Conservation (phyloP, 805 yeast species). For the Cyberlindnera subsufficiens region DNA sequence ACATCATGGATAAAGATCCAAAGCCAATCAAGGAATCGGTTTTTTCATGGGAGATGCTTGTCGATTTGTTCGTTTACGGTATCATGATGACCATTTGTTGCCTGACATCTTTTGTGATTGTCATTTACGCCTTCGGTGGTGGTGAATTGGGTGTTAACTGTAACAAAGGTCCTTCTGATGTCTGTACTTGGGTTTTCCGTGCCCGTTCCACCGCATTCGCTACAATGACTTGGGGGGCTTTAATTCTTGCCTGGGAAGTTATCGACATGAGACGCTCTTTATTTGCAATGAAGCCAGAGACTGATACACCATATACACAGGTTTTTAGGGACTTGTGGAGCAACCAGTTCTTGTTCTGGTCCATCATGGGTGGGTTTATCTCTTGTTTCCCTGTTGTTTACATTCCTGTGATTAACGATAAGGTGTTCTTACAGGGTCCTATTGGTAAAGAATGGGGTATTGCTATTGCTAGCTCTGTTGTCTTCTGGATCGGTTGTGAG, state of each 20-base stretch:
- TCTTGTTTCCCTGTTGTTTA: constrained; percentile 78
- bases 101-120: constrained; percentile 56
- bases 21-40: constrained; percentile 49
- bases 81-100: constrained; percentile 65
- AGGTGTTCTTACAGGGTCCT: constrained; percentile 67
- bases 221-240: constrained; percentile 82
- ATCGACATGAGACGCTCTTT: constrained; percentile 65
- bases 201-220: constrained; percentile 77
- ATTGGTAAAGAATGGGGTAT: constrained; percentile 82
- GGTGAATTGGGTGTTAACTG: constrained; percentile 64
- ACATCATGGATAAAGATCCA: constrained; percentile 60
- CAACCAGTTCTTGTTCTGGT: constrained; percentile 78
- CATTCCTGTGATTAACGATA: constrained; percentile 76
- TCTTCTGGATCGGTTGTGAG: constrained; percentile 59
- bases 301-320: constrained; percentile 49
- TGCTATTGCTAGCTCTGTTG: constrained; percentile 51
- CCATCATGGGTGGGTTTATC: constrained; percentile 61
- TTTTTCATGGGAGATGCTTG: constrained; percentile 59
- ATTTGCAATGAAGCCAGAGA: constrained; percentile 63
- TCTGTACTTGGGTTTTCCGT: constrained; percentile 60
- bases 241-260: constrained; percentile 81
- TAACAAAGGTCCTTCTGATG: constrained; percentile 40
- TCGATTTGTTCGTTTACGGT: constrained; percentile 71
- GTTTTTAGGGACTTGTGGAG: constrained; percentile 61
- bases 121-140: constrained; percentile 58